A percentile compares a stretch with the other conserved stretches of the same genome.
phyloP scores from a whole-genome alignment of 768 basidiomycete species.

The Tulasnella sp. region DNA sequence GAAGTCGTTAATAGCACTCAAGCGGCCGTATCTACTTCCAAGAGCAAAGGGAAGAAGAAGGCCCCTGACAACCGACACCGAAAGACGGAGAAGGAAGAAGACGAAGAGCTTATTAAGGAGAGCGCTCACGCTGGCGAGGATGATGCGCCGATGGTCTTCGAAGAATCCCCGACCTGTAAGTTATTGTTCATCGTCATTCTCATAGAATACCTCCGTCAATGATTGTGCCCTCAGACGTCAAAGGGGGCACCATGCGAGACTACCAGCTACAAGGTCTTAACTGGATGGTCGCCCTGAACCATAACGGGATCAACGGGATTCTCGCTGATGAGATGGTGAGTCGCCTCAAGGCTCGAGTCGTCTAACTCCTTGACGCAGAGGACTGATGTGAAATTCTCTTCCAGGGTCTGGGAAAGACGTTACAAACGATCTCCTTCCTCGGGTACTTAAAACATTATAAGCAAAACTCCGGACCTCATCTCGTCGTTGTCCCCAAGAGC shows the following conservation, averaged over 20 bases:
- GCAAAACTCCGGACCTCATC: conserved; percentile 68
- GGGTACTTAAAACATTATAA: conserved; percentile 84
- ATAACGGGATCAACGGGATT: conserved; percentile 94
- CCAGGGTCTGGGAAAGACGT: conserved; percentile 93
- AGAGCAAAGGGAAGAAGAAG: conserved; percentile 78
- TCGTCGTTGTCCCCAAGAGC: conserved; percentile 97
- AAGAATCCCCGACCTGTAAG: conserved; percentile 82
- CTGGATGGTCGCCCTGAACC: conserved; percentile 94
- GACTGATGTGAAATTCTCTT: conserved; percentile 3
- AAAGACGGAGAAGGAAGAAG: conserved; percentile 97
- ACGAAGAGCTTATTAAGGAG: conserved; percentile 86
- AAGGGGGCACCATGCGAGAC: conserved; percentile 73
- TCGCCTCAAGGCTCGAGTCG: conserved; percentile 14
- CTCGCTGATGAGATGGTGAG: conserved; percentile 92
- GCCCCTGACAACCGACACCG: conserved; percentile 71
- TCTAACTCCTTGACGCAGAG: conserved; percentile 1
- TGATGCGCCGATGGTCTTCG: conserved; percentile 89
- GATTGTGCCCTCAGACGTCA: conserved; percentile 47
- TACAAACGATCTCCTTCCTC: conserved; percentile 96
- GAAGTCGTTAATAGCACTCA: conserved; percentile 70
- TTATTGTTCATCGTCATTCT: conserved; percentile 7
- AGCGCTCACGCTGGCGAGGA: conserved; percentile 69
- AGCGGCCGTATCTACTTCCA: conserved; percentile 36
- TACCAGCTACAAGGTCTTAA: conserved; percentile 95
- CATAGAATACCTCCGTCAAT: neutral